These are phyloP conservation scores for Salvia hispanica DNA, from an alignment of 257 asterid genomes.

Conservation along the genomic window DNA sequence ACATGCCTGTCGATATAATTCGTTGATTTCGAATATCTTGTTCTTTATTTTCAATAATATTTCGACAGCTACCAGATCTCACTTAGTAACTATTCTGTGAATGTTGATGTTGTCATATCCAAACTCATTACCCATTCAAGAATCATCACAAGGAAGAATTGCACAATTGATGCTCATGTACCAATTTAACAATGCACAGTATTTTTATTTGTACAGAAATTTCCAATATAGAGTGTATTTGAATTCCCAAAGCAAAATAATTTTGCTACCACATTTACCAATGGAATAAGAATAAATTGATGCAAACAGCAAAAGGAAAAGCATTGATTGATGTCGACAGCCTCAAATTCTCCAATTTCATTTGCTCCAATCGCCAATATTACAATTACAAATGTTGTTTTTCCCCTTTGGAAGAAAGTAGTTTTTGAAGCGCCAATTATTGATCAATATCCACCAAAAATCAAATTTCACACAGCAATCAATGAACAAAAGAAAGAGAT, in stretches of 20 bases:
- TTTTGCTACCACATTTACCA: not conserved
- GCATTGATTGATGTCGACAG: not conserved
- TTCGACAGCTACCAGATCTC: too few species aligned
- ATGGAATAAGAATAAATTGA: constrained; percentile 25
- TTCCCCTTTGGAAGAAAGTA: not conserved
- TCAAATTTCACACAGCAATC: not conserved
- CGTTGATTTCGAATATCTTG: too few species aligned
- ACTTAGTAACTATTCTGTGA: too few species aligned
- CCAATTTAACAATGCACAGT: too few species aligned
- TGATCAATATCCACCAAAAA: constrained; percentile 7
- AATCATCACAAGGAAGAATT: too few species aligned
- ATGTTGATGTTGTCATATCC: too few species aligned
- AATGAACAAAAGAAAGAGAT: not conserved
- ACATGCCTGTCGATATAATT: too few species aligned
- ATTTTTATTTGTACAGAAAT: too few species aligned
- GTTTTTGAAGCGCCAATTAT: not conserved
- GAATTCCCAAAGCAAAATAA: not conserved
- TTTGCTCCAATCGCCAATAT: constrained; percentile 7
- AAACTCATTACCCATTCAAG: too few species aligned
- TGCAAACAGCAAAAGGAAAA: not conserved
- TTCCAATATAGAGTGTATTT: not conserved
- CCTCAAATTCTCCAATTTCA: not conserved
- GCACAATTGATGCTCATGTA: too few species aligned
- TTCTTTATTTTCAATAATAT: too few species aligned
- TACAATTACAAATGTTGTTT: constrained; percentile 12